Base-by-base conservation (phyloP, 495 filamentous ascomycete genomes). In the Rusavskia elegans region DNA sequence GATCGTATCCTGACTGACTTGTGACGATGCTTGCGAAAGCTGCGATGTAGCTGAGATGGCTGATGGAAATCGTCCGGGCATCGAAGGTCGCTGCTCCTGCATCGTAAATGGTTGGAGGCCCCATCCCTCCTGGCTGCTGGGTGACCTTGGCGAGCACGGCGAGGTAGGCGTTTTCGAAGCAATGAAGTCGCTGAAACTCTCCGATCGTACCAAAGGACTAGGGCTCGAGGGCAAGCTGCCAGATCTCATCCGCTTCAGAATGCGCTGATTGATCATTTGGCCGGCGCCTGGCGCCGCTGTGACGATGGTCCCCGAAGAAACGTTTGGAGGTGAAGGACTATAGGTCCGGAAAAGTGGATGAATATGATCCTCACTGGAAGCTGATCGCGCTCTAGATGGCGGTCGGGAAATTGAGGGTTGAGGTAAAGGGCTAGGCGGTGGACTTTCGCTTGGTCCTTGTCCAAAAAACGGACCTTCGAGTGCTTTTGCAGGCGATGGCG, bases 281-380 rank as follows among this genome's bases (percentile, higher is more conserved):
- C 83, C 85, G 0, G 81, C 82, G 27, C 79, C 74, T 2, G 85
- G 84, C 1, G 82, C 78, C 9, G 83, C 87, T 7, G 77, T 72
- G 36, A 93, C 79, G 20, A 80, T 69, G 0, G 85, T 93, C 0
- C 82, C 82, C 0, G 81, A 76, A 0, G 80, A 81, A 0, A 77
- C 74, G 7, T 85, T 81, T 13, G 84, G 82, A 10, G 84, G 83
- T 0, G 71, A 77, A 0, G 85, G 83, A 41, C 80, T 86, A 56
- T 80, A 81, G 1, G 81, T 80, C 50, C 87, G 77, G 66, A 94
- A 92, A 11, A 94, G 74, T 1, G 87, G 87, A 60, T 94, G 87
- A 53, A 94, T 92, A 59, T 89, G 78, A 14, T 80, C 74, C 62
- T 92, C 83, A 60, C 73, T 75, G 35, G 58, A 35, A 29, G 60